phyloP scores from a whole-genome alignment of 441 rosid genomes.

The Corymbia citriodora region DNA sequence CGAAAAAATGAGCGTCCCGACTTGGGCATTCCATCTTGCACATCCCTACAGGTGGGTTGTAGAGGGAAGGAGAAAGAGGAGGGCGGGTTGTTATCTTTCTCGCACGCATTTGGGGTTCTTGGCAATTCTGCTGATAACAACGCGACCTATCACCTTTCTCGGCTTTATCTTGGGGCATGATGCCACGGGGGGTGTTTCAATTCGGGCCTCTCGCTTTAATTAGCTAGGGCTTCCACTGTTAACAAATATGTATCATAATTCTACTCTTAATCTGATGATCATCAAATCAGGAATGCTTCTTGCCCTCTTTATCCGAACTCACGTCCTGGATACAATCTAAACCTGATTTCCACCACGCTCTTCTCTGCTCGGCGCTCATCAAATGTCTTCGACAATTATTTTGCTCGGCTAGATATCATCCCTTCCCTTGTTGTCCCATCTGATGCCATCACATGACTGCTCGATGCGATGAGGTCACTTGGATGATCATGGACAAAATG shows the following conservation, averaged over 20 bases:
- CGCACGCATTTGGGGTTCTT: no score
- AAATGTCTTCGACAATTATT: no score
- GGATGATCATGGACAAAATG: not conserved
- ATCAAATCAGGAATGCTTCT: no score
- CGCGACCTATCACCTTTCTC: no score
- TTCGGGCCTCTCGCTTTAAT: not conserved
- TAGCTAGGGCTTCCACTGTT: no score
- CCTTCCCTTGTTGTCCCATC: not conserved
- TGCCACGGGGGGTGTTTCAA: not conserved
- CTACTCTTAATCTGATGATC: no score
- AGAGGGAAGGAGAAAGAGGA: not conserved
- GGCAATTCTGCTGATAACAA: no score
- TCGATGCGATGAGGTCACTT: not conserved
- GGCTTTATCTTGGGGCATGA: no score
- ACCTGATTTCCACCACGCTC: accelerated
- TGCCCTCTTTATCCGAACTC: not conserved
- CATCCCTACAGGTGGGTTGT: not conserved
- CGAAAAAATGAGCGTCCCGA: no score
- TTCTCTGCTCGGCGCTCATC: not conserved
- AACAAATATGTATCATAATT: no score
- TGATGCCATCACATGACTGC: no score
- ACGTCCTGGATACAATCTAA: not conserved
- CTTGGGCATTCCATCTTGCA: no score
- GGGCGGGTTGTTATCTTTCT: not conserved
- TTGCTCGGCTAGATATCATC: not conserved